Evolutionary conservation across 2,329 filamentous ascomycete genomes (phyloP), one percentile per base, ranked within the genome.

Genomic region (Colletotrichum shisoi): DNA sequence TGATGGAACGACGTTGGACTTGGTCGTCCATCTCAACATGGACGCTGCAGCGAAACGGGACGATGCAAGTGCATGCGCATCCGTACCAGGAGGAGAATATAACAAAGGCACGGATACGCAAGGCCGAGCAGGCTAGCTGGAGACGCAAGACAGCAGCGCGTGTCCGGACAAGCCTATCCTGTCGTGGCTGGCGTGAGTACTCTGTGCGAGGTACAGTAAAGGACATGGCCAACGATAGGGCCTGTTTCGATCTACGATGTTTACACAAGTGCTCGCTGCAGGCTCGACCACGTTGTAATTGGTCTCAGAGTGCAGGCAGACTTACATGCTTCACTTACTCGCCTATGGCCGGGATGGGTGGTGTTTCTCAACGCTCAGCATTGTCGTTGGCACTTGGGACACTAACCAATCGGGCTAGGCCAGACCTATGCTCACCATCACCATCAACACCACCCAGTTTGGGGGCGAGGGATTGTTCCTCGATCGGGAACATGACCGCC

Each of bases 11-110:
- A 56, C 64, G 61, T 64, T 56, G 64, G 31, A 59, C 58, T 64
- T 59, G 44, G 40, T 34, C 64, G 45, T 54, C 54, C 64, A 59
- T 67, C 61, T 53, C 64, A 64, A 49, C 63, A 44, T 56, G 64
- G 48, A 39, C 42, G 27, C 56, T 37, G 42, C 57, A 48, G 45
- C 44, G 48, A 67, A 49, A 67, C 61, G 64, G 54, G 64, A 67
- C 45, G 63, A 53, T 52, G 59, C 46, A 61, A 34, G 31, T 34
- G 31, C 31, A 34, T 34, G 7, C 31, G 31, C 34, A 46, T 34
- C 24, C 42, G 44, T 39, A 37, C 39, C 45, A 39, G 46, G 46
- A 40, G 45, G 42, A 44, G 51, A 19, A 51, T 49, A 40, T 53
- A 8, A 58, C 34, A 48, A 54, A 42, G 48, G 60, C 58, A 67